Evolutionary conservation across 169 alveolate species (phyloP).

Genomic region (Plasmodium coatneyi): DNA sequence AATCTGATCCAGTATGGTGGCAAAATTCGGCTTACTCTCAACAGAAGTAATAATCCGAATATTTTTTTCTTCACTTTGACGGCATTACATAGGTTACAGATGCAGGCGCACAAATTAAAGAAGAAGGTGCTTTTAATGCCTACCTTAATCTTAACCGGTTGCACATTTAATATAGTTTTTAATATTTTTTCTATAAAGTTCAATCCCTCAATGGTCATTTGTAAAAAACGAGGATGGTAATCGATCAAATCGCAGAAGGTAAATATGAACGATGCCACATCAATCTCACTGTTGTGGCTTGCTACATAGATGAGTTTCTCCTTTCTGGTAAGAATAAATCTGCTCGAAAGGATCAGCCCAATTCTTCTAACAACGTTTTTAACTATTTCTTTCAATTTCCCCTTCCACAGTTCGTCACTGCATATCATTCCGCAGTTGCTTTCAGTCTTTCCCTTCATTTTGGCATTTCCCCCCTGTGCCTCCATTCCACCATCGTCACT

Average conservation of each 20-base stretch:
- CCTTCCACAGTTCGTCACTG: slow-evolving; percentile 13
- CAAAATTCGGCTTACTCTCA: slow-evolving; percentile 53
- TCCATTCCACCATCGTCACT: neutral
- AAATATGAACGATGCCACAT: slow-evolving; percentile 46
- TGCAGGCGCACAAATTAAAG: slow-evolving; percentile 41
- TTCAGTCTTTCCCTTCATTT: neutral
- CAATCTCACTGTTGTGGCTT: slow-evolving; percentile 55
- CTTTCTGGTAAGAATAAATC: slow-evolving; percentile 11
- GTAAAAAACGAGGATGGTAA: slow-evolving; percentile 23
- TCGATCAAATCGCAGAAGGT: slow-evolving; percentile 47
- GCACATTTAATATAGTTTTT: slow-evolving; percentile 40
- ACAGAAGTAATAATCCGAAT: slow-evolving; percentile 59
- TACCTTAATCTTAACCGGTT: slow-evolving; percentile 39
- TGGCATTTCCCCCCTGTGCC: neutral
- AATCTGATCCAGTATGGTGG: slow-evolving; percentile 62
- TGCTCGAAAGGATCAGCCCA: slow-evolving; percentile 28
- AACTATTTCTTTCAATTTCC: slow-evolving; percentile 40
- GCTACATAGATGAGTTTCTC: slow-evolving; percentile 16
- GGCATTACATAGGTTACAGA: slow-evolving; percentile 50
- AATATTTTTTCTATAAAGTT: slow-evolving; percentile 37
- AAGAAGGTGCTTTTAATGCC: slow-evolving; percentile 36
- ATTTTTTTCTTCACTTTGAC: slow-evolving; percentile 58
- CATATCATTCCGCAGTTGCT: slow-evolving; percentile 10
- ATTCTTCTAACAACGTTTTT: slow-evolving; percentile 61
- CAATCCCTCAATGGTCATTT: slow-evolving; percentile 20